Base-by-base conservation (phyloP, 2,329 filamentous ascomycete species). In the Claviceps monticola region DNA sequence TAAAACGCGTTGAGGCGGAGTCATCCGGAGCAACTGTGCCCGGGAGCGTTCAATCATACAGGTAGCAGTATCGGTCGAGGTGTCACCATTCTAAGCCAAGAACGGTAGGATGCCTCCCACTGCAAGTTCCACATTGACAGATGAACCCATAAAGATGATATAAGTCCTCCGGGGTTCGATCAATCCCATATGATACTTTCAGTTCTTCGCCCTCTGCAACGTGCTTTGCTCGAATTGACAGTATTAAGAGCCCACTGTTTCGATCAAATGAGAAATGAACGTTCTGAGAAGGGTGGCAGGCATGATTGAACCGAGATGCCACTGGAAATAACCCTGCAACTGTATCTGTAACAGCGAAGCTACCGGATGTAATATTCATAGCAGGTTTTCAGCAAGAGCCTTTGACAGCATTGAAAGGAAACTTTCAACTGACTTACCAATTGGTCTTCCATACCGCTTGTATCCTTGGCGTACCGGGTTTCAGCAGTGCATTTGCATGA, bases 221-320 rank as follows among this genome's bases (percentile, higher is more conserved):
- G 1, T 49, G 49, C 2, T 67, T 60, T 2, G 57, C 61, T 8
- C 59, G 59, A 2, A 73, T 65, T 1, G 61, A 64, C 54, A 80
- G 65, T 0, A 66, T 61, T 37, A 82, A 68, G 3, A 64, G 60
- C 6, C 63, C 55, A 1, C 56, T 52, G 0, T 51, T 42, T 0
- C 48, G 5, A 49, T 75, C 67, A 56, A 70, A 78, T 1, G 46
- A 56, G 57, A 74, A 80, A 1, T 63, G 56, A 26, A 78, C 59
- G 44, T 72, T 76, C 51, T 68, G 60, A 3, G 57, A 60, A 0
- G 69, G 66, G 1, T 56, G 53, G 58, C 79, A 82, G 0, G 76
- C 72, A 58, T 82, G 79, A 59, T 82, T 82, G 63, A 82, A 80
- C 2, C 78, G 69, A 0, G 76, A 73, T 0, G 72, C 74, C 5